Base-by-base conservation (phyloP, 176 grass and related monocot species). In the Urochloa ruziziensis region DNA sequence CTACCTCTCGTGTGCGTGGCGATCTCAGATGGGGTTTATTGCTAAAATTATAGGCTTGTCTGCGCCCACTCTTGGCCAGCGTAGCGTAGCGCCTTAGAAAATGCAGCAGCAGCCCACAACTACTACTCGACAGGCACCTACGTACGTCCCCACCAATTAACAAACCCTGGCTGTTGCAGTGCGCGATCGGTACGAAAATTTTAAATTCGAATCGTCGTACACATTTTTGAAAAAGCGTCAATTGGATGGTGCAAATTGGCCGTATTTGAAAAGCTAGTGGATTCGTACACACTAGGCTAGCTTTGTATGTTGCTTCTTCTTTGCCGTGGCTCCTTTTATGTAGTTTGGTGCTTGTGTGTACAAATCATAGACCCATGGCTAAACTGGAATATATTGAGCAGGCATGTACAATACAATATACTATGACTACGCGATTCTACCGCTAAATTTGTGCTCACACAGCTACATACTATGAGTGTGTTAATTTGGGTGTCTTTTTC, bases 11-110 rank as follows among this genome's bases (percentile, higher is more conserved):
- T 18, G 15, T 43, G 70, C 30, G 17, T 67, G 63, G 2, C 9
- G 85, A 77, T 88, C 73, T 70, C 5, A 51, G 64, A 70, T 82
- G 40, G 30, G 52, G 52, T 25, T 71, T 88, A 77, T 83, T 61
- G 63, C 86, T 53, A 70, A 82, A 88, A 59, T 88, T 88, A 77
- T 70, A 42, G n/a, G 6, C 39, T 77, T 70, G 79, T 77, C 79
- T 80, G 79, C 63, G 85, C 72, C 86, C 63, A 83, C 73, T 62
- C 73, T 70, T 67, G 48, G 0, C 39, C 78, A 74, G 3, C 18
- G 32, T 67, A 39, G 19, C 35, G 21, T 7, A n/a, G n/a, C n/a
- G n/a, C 36, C 52, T 28, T 48, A 28, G 10, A 35, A 52, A 64
- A 74, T 30, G 14, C 9, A 70, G 16, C 4, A 78, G 28, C 46